Conservation (phyloP, 2,329 filamentous ascomycete species). For the Helotiales sp. region DNA sequence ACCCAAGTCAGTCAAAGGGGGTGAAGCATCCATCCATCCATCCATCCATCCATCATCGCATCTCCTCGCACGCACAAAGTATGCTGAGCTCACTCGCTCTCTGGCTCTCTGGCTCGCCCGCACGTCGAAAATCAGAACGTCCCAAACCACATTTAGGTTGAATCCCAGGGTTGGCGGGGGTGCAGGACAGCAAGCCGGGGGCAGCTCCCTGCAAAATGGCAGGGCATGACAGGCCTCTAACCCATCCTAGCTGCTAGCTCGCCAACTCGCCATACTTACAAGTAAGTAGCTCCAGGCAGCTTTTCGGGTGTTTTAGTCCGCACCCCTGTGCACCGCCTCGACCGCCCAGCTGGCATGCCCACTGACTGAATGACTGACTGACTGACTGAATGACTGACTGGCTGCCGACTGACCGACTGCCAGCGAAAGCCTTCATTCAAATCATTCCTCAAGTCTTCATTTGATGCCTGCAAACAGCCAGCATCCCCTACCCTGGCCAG, state of each 20-base stretch:
- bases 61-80: too few relatives aligned
- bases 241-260: neutral
- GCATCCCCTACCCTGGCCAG: neutral
- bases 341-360: neutral
- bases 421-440: too few relatives aligned
- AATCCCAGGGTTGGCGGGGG: conserved; percentile 3
- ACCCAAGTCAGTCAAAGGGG: neutral
- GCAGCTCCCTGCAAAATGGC: neutral
- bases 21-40: neutral
- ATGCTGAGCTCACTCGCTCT: too few relatives aligned
- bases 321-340: conserved; percentile 3
- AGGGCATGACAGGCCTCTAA: conserved; percentile 10
- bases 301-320: conserved; percentile 10
- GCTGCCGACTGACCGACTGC: neutral
- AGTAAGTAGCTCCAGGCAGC: neutral
- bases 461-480: neutral
- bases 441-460: too few relatives aligned
- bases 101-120: neutral
- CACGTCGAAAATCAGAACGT: neutral
- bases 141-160: neutral
- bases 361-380: neutral
- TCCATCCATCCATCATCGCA: neutral
- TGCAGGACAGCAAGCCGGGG: conserved; percentile 5
- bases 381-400: neutral
- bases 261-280: too few relatives aligned